Base-by-base conservation (phyloP, 805 yeast genomes). In the Kluyveromyces siamensis region DNA sequence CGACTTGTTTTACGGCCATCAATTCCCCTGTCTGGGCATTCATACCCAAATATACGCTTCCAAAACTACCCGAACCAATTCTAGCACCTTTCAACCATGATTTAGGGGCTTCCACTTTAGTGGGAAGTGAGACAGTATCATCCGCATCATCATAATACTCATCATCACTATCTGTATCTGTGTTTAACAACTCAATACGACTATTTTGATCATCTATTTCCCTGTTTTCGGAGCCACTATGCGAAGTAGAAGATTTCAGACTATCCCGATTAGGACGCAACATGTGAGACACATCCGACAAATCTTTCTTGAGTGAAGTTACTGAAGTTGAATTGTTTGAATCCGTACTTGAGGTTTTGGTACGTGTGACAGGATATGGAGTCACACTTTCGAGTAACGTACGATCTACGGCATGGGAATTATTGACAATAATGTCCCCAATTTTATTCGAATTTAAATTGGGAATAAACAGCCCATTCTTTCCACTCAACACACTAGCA, bases 1-100 rank as follows among this genome's bases (percentile, higher is more conserved):
- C 84, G 1, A 93, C 96, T 63, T 90, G 96, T 61, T 93, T 93
- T 17, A 93, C 96, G 1, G 98, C 99, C 96, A 91, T 87, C 46
- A 93, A 72, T 62, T 89, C 98, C 40, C 99, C 99, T 0, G 96
- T 89, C 35, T 83, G 67, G 1, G 96, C 85, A 62, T 90, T 87
- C 81, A 93, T 81, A 0, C 97, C 99, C 37, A 93, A 70, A 53
- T 84, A 90, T 1, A 93, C 99, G 1, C 87, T 82, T 33, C 98
- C 99, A 72, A 89, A 93, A 51, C 95, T 83, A 2, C 99, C 99
- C 9, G 91, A 83, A 0, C 99, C 99, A 54, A 93, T 88, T 43
- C 89, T 72, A 0, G 96, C 87, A 43, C 99, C 99, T 57, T 85
- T 85, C 41, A 89, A 75, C 99, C 99, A 93, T 40, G 86, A 79